Base-by-base conservation (phyloP, 176 grass and related monocot genomes). In the Coix lacrymajobi region DNA sequence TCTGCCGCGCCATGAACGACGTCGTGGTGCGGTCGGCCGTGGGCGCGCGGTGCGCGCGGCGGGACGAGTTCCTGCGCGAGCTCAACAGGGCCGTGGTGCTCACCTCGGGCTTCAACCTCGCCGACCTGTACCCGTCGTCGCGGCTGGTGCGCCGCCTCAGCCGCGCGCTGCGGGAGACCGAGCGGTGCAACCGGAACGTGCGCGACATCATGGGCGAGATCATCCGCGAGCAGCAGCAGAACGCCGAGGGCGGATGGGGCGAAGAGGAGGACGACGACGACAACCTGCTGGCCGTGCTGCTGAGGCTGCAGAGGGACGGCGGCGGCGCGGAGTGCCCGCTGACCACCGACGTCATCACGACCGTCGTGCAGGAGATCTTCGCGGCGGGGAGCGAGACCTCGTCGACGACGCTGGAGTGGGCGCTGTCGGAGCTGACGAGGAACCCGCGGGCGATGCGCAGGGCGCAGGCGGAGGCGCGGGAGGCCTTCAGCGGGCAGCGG, bases 71-170 rank as follows among this genome's bases (percentile, higher is more conserved):
- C 32, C 38, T 90, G 13, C 20, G 19, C 7, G 83, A 56, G 67
- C 52, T 90, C 14, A 12, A 70, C 4, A 3, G 19, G 17, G 38
- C 31, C 8, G n/a, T 36, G 11, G 1, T 11, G 28, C 36, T 90
- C 8, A 6, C 36, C 0, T 36, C 28, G 2, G 88, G 88, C 2
- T 86, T 86, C 66, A 73, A 78, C 79, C 20, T 90, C 7, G 66
- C 36, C 9, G 88, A 90, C 57, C 73, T 90, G 16, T 90, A 58
- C 36, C 88, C 83, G 25, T 57, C 78, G 20, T 90, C 78, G 43
- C 0, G 7, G 48, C 15, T 82, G 8, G 56, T 28, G 37, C 62
- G 79, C 3, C 1, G 30, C 40, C 73, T 90, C 54, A 71, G 83
- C 75, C 22, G 25, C 33, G 63, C 8, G 33, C 41, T 62, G 2